Base-by-base conservation (phyloP, 2,329 filamentous ascomycete genomes). In the Arthrocladium fulminans region DNA sequence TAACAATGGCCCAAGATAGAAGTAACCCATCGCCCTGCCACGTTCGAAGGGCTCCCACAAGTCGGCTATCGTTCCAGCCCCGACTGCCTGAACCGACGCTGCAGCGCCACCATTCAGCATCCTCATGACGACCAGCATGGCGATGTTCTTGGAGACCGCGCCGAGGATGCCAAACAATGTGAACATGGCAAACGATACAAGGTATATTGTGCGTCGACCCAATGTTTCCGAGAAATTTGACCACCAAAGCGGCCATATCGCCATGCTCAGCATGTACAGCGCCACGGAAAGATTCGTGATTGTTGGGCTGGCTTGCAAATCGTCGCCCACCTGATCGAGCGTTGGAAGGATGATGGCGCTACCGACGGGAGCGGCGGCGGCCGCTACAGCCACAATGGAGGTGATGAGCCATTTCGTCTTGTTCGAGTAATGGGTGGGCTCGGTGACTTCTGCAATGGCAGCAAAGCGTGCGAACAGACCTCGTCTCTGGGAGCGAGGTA, bases 171-270 rank as follows among this genome's bases (percentile, higher is more conserved):
- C 82, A 67, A 85, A 90, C 32, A 89, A 53, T 47, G 82, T 69
- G 60, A 87, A 89, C 12, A 90, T 68, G 19, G 73, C 62, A 63
- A 92, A 92, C 0, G 84, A 88, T 27, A 77, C 67, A 25, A 94
- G 66, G 62, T 90, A 92, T 57, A 94, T 84, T n/a, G 80, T 81
- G 19, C 87, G 78, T 34, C 87, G 78, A 10, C 87, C 87, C 1
- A 74, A 61, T 3, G 67, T 67, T 57, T 92, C 87, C 7, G 83
- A 87, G 60, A 92, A 88, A 1, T 82, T 83, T 1, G 83, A 87
- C 85, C 85, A 92, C 86, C 86, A 92, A 0, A 94, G 72, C 0
- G 87, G 87, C 56, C 88, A 90, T 38, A 92, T 86, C 48, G 81
- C 79, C 85, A 92, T 87, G 57, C 77, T 72, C 3, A 92, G 72